Evolutionary conservation across 441 rosid species (phyloP).

Genomic region (Erodium texanum): DNA sequence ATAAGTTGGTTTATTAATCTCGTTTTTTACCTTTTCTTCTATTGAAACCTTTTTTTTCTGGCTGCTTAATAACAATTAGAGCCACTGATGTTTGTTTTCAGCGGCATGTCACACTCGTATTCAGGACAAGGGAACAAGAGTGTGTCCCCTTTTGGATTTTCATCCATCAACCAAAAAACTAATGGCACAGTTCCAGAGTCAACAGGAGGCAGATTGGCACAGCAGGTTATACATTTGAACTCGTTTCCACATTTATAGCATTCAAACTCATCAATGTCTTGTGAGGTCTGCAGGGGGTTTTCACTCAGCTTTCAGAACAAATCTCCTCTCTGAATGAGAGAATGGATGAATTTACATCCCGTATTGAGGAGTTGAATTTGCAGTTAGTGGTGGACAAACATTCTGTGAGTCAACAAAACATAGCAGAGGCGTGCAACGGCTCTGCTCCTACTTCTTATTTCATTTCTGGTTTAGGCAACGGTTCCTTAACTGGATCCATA

Average conservation of each 20-base stretch:
- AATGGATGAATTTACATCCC: slow-evolving; percentile 80
- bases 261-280: not conserved
- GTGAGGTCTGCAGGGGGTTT: slow-evolving; percentile 36
- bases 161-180: slow-evolving; percentile 4
- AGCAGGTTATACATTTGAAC: slow-evolving; percentile 16
- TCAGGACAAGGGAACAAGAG: slow-evolving; percentile 20
- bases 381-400: slow-evolving; percentile 43
- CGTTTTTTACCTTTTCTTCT: too few relatives aligned
- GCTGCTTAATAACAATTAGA: too few relatives aligned
- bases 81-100: slow-evolving; percentile 5
- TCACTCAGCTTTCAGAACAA: slow-evolving; percentile 80
- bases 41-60: too few relatives aligned
- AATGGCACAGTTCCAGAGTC: slow-evolving; percentile 7
- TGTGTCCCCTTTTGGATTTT: not conserved
- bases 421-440: slow-evolving; percentile 69
- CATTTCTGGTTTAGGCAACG: slow-evolving; percentile 68
- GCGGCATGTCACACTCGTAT: slow-evolving; percentile 25
- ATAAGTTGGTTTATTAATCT: too few relatives aligned
- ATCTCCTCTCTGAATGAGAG: slow-evolving; percentile 73
- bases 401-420: slow-evolving; percentile 59
- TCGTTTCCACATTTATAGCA: not conserved
- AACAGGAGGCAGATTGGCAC: not conserved
- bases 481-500: slow-evolving; percentile 47
- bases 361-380: slow-evolving; percentile 66
- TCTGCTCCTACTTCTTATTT: slow-evolving; percentile 85